A percentile compares a stretch with the other conserved stretches of the same genome.
Conservation (phyloP, 257 asterid genomes). For the Mitragyna speciosa region DNA sequence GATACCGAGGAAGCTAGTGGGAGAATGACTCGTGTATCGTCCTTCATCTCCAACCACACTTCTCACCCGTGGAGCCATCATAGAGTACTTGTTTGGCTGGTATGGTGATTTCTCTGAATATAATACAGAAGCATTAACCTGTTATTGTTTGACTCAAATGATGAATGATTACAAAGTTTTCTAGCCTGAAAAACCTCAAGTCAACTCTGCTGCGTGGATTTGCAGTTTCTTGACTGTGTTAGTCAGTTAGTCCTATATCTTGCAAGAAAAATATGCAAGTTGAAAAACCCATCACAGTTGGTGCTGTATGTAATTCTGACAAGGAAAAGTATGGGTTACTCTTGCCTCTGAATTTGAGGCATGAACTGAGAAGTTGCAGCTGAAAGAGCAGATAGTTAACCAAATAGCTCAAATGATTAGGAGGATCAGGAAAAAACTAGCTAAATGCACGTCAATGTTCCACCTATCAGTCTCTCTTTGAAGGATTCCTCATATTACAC, state of each 20-base stretch:
- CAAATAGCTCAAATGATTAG: neutral
- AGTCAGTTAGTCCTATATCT: neutral
- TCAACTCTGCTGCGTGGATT: neutral
- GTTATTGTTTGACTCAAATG: neutral
- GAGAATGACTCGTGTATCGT: conserved; percentile 60
- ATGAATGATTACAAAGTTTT: neutral
- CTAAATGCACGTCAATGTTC: neutral
- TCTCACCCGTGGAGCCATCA: conserved; percentile 97
- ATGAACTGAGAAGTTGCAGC: neutral
- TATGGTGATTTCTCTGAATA: conserved; percentile 19
- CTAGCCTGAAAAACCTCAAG: neutral
- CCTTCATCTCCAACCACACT: conserved; percentile 62
- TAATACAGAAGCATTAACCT: neutral
- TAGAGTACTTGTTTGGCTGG: conserved; percentile 91
- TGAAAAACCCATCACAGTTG: too few species aligned
- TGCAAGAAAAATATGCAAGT: too few species aligned
- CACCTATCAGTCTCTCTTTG: too few species aligned
- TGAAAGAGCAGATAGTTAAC: neutral
- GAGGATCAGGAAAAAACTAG: neutral
- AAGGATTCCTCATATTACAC: neutral
- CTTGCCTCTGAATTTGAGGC: too few species aligned
- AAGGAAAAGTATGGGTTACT: neutral
- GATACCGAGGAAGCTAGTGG: conserved; percentile 44
- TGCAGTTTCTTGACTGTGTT: neutral
- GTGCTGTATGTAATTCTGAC: neutral